phyloP scores from a whole-genome alignment of 768 basidiomycete genomes.

The Termitomyces sp. region DNA sequence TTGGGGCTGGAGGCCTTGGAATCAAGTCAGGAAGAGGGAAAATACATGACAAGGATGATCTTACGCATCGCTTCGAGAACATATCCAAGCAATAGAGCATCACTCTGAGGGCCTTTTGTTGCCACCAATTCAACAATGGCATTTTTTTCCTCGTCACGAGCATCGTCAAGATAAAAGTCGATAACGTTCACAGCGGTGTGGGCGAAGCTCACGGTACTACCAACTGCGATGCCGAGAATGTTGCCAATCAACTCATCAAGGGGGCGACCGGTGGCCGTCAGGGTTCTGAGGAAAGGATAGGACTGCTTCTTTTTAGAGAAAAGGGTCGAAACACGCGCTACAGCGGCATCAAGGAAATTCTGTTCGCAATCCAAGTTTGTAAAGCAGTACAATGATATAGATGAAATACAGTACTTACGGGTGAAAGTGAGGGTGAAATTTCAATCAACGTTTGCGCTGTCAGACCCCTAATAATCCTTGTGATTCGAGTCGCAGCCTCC shows the following conservation, averaged over 20 bases:
- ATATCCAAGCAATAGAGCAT: slow-evolving; percentile 41
- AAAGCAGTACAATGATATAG: background rate
- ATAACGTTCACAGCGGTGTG: slow-evolving; percentile 48
- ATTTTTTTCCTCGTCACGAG: slow-evolving; percentile 31
- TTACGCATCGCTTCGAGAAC: slow-evolving; percentile 49
- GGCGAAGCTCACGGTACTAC: slow-evolving; percentile 42
- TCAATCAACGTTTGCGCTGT: slow-evolving; percentile 28
- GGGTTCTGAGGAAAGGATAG: slow-evolving; percentile 34
- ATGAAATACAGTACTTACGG: slow-evolving; percentile 18
- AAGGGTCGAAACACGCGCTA: slow-evolving; percentile 1
- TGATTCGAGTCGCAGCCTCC: slow-evolving; percentile 24
- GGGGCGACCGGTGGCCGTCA: slow-evolving; percentile 33
- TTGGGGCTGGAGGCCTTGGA: slow-evolving; percentile 34
- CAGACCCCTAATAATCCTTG: slow-evolving; percentile 25
- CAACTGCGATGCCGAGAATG: slow-evolving; percentile 44
- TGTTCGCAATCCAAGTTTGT: background rate
- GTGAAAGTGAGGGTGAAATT: slow-evolving; percentile 20
- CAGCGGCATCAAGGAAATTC: slow-evolving; percentile 8
- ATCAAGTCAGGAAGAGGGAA: background rate
- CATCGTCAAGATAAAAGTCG: slow-evolving; percentile 50
- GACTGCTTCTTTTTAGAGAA: slow-evolving; percentile 26
- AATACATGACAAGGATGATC: background rate
- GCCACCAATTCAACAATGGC: slow-evolving; percentile 34
- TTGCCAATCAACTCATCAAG: slow-evolving; percentile 40
- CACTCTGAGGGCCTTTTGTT: slow-evolving; percentile 27